Evolutionary conservation across 2,329 filamentous ascomycete genomes (phyloP).

Genomic region (Aspergillus ochraceoroseus): DNA sequence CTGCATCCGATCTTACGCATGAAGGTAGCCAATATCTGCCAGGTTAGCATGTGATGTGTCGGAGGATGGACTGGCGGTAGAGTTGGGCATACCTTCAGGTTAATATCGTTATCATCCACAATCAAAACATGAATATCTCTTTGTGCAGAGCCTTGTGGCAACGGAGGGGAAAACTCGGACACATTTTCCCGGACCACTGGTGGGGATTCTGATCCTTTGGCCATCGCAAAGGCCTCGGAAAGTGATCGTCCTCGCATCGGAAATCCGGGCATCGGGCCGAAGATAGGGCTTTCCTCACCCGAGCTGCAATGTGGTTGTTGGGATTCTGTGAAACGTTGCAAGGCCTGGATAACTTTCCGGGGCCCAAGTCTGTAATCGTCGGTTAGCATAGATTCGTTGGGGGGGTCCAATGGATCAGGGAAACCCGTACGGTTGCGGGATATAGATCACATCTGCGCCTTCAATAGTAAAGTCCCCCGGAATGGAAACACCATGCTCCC

Average conservation of each 20-base stretch:
- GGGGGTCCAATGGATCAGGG: too few species aligned
- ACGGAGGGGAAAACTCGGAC: conserved; percentile 11
- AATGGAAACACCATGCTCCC: conserved; percentile 12
- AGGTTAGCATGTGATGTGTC: not conserved
- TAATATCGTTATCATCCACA: conserved; percentile 44
- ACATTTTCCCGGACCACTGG: conserved; percentile 17
- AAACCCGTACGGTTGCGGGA: conserved; percentile 28
- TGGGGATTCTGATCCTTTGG: conserved; percentile 16
- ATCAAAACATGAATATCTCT: conserved; percentile 30
- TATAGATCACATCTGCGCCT: conserved; percentile 20
- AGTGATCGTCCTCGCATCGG: conserved; percentile 13
- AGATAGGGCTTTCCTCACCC: conserved; percentile 4
- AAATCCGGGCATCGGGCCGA: conserved; percentile 11
- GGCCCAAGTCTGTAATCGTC: conserved; percentile 31
- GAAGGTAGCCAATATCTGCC: conserved; percentile 37
- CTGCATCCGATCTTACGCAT: conserved; percentile 36
- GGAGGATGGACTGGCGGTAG: too few species aligned
- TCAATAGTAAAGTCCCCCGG: conserved; percentile 10
- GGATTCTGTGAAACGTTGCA: conserved; percentile 15
- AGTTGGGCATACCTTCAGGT: conserved; percentile 32
- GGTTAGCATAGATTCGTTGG: conserved; percentile 1
- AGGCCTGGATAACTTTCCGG: conserved; percentile 23
- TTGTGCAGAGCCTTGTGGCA: conserved; percentile 3
- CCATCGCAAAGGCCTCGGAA: conserved; percentile 18
- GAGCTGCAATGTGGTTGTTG: not conserved